These are phyloP conservation scores for Citrullus colocynthis DNA, from an alignment of 306 rosid genomes.

Conservation along the genomic window DNA sequence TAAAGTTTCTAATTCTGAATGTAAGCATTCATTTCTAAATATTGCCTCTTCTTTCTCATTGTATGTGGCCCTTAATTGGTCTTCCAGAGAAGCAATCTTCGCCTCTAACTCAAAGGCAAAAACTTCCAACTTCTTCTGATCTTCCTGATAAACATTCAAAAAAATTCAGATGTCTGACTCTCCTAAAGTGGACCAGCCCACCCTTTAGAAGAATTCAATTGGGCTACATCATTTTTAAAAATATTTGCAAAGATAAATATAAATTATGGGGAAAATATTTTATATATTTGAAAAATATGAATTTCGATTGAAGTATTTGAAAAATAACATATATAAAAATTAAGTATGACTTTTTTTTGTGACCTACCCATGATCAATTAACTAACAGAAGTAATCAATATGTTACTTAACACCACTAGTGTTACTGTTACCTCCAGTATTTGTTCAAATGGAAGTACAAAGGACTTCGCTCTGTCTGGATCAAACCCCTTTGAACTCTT, in stretches of 20 bases:
- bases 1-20: conserved; percentile 47
- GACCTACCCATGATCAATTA: background rate
- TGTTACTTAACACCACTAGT: background rate
- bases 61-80: conserved; percentile 30
- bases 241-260: background rate
- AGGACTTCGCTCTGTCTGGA: conserved; percentile 41
- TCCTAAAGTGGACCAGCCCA: background rate
- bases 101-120: conserved; percentile 63
- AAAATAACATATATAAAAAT: background rate
- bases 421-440: conserved; percentile 55
- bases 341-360: background rate
- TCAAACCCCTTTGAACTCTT: conserved; percentile 48
- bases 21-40: conserved; percentile 40
- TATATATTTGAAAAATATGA: background rate
- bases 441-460: conserved; percentile 34
- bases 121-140: conserved; percentile 53
- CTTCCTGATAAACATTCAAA: conserved; percentile 43
- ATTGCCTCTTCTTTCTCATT: conserved; percentile 49
- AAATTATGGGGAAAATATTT: too few relatives aligned
- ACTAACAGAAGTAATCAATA: background rate
- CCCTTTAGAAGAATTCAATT: background rate
- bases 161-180: background rate
- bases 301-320: background rate
- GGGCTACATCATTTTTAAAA: background rate
- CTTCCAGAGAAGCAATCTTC: conserved; percentile 47